These are phyloP conservation scores for Coniochaeta sp. DNA, from an alignment of 2,329 filamentous ascomycete genomes.

Conservation along the genomic window DNA sequence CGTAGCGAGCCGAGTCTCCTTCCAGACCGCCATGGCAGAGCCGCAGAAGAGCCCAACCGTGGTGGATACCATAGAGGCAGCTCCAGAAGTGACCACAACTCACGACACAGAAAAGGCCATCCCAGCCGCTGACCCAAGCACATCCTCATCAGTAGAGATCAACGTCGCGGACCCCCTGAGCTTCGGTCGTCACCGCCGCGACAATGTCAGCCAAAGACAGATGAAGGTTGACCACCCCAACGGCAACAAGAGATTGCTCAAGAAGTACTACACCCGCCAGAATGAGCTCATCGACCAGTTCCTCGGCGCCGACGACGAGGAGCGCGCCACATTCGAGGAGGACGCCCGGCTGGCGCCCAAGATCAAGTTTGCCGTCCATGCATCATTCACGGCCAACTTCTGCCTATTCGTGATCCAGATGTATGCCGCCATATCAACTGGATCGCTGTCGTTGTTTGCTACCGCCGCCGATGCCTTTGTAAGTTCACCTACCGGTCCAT, in stretches of 20 bases:
- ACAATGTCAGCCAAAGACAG: constrained; percentile 33
- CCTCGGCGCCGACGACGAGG: constrained; percentile 48
- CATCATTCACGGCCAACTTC: constrained; percentile 43
- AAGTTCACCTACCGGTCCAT: constrained; percentile 11
- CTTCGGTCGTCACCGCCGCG: constrained; percentile 31
- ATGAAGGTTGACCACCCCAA: constrained; percentile 41
- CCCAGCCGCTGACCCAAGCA: constrained; percentile 5
- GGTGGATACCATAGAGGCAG: neutral
- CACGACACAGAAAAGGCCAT: constrained; percentile 8
- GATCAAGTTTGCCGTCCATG: constrained; percentile 46
- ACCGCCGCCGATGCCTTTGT: constrained; percentile 60
- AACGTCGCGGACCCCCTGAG: constrained; percentile 27
- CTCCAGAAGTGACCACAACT: neutral
- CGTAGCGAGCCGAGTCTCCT: neutral
- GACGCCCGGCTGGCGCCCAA: constrained; percentile 40
- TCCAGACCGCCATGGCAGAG: neutral
- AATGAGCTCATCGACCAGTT: constrained; percentile 45
- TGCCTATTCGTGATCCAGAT: constrained; percentile 51
- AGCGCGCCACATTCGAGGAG: constrained; percentile 43
- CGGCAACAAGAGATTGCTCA: constrained; percentile 33
- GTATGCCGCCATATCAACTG: constrained; percentile 50
- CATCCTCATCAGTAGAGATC: constrained; percentile 11
- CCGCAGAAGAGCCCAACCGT: neutral
- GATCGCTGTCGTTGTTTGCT: constrained; percentile 55
- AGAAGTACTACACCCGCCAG: constrained; percentile 39